Evolutionary conservation across 805 yeast genomes (phyloP).

Genomic region (Pichia exigua): DNA sequence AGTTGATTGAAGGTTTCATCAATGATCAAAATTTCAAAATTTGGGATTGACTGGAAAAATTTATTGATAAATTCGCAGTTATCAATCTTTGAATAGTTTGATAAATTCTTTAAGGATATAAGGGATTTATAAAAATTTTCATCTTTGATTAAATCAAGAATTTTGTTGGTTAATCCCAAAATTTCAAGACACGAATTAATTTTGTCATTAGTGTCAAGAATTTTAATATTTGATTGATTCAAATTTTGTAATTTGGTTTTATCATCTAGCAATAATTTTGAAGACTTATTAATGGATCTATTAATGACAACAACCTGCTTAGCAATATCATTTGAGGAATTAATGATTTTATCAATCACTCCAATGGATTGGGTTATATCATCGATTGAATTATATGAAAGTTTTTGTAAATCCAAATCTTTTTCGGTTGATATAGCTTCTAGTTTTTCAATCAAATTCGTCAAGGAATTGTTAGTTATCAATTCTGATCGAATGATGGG

Average conservation of each 20-base stretch:
- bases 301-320: conserved; percentile 51
- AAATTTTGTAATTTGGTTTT: conserved; percentile 53
- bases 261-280: conserved; percentile 52
- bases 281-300: conserved; percentile 52
- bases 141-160: conserved; percentile 69
- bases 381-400: conserved; percentile 55
- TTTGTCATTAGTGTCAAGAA: conserved; percentile 62
- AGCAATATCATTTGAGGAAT: conserved; percentile 47
- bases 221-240: conserved; percentile 57
- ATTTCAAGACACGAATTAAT: conserved; percentile 71
- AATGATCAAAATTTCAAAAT: conserved; percentile 60
- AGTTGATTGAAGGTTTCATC: conserved; percentile 65
- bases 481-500: conserved; percentile 66
- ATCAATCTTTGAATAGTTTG: conserved; percentile 51
- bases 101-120: conserved; percentile 70
- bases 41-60: conserved; percentile 70
- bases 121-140: conserved; percentile 80
- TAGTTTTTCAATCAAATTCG: conserved; percentile 47
- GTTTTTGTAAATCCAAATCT: conserved; percentile 53
- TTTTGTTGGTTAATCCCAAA: conserved; percentile 76
- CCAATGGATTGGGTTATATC: conserved; percentile 51
- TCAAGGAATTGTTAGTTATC: conserved; percentile 39
- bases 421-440: conserved; percentile 50
- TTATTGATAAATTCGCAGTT: conserved; percentile 68
- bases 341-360: conserved; percentile 54